A percentile compares a stretch with the other conserved stretches of the same genome.
phyloP scores from a whole-genome alignment of 495 filamentous ascomycete species.

The Aspergillus olivimuriae region DNA sequence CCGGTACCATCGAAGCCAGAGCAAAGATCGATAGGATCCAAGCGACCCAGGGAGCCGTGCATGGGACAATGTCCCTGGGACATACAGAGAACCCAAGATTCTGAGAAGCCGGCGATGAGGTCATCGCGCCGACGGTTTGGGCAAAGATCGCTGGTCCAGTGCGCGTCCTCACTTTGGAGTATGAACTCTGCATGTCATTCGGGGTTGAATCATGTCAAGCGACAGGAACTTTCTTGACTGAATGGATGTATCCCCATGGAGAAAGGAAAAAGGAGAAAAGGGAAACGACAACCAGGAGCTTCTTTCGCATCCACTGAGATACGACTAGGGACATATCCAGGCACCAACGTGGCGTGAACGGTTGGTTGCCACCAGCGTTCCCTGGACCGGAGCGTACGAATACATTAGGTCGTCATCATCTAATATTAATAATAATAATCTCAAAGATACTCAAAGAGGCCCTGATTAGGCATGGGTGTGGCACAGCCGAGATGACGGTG shows the following conservation, averaged over 20 bases:
- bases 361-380: neutral
- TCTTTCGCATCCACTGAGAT: neutral
- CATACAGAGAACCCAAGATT: too few relatives aligned
- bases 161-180: conserved; percentile 10
- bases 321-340: conserved; percentile 6
- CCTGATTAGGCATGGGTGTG: too few relatives aligned
- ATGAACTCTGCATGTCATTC: conserved; percentile 2
- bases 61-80: too few relatives aligned
- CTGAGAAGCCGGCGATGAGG: conserved; percentile 6
- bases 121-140: conserved; percentile 3
- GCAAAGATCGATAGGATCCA: too few relatives aligned
- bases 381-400: too few relatives aligned
- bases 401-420: too few relatives aligned
- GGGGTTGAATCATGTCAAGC: too few relatives aligned
- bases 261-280: neutral
- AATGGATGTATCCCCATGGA: too few relatives aligned
- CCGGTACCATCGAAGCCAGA: too few relatives aligned
- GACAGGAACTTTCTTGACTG: too few relatives aligned
- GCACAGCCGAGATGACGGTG: neutral
- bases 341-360: too few relatives aligned
- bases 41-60: too few relatives aligned
- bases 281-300: neutral
- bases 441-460: neutral
- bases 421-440: neutral
- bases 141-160: conserved; percentile 15